A percentile compares a stretch with the other conserved stretches of the same genome.
phyloP scores from a whole-genome alignment of 2,329 filamentous ascomycete species.

The Aspergillus fischeri region DNA sequence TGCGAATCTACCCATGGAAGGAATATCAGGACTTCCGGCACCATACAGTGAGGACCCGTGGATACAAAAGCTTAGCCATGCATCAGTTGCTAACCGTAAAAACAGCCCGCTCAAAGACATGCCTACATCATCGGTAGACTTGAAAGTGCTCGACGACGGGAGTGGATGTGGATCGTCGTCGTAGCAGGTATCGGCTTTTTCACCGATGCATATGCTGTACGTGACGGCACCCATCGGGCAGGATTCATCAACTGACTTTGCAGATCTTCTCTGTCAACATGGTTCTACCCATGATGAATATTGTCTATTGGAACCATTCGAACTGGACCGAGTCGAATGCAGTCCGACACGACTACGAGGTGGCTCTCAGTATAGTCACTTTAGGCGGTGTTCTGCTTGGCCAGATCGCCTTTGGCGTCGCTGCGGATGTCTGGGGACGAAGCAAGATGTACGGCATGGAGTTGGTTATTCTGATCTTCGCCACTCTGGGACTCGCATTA shows the following conservation, averaged over 20 bases:
- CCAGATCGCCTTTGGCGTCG: slow-evolving; percentile 27
- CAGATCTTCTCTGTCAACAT: slow-evolving; percentile 17
- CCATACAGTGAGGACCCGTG: slow-evolving; percentile 4
- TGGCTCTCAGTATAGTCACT: slow-evolving; percentile 15
- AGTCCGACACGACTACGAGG: slow-evolving; percentile 2
- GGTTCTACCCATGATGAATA: slow-evolving; percentile 11
- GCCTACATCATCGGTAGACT: slow-evolving; percentile 10
- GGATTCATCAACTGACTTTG: neutral
- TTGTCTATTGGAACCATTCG: slow-evolving; percentile 6
- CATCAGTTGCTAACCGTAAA: neutral
- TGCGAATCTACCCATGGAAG: slow-evolving; percentile 8
- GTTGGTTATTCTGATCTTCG: slow-evolving; percentile 40
- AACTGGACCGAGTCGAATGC: neutral
- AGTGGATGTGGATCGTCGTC: slow-evolving; percentile 12
- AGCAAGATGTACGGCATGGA: slow-evolving; percentile 45
- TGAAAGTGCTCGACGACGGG: slow-evolving; percentile 9
- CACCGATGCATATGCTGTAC: slow-evolving; percentile 12
- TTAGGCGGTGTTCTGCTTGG: slow-evolving; percentile 27
- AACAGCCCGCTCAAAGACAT: slow-evolving; percentile 7
- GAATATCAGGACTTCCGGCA: slow-evolving; percentile 11
- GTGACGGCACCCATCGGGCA: neutral
- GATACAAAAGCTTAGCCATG: neutral
- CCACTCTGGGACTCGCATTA: slow-evolving; percentile 39
- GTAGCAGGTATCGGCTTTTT: slow-evolving; percentile 13
- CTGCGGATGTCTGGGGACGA: slow-evolving; percentile 41